A percentile compares a stretch with the other conserved stretches of the same genome.
These are phyloP conservation scores for Gossypium raimondii DNA, from an alignment of 345 rosid species.

Conservation along the genomic window DNA sequence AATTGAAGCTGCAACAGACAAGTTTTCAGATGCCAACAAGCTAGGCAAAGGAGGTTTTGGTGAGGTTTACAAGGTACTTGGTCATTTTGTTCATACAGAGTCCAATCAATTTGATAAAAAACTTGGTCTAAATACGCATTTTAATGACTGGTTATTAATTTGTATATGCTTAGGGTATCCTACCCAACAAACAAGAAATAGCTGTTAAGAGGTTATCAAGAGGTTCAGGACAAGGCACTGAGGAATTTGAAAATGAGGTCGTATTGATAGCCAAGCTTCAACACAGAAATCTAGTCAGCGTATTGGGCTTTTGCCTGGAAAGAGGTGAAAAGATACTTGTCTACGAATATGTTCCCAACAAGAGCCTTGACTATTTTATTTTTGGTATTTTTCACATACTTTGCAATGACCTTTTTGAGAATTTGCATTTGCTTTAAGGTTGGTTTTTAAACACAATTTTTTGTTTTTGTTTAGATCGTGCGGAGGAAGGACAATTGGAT, in stretches of 20 bases:
- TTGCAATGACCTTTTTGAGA: not conserved
- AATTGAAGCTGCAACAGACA: not conserved
- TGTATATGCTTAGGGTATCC: not conserved
- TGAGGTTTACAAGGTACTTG: not conserved
- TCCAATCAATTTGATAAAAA: no score
- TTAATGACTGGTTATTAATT: not conserved
- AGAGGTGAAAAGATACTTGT: not conserved
- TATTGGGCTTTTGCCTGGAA: slow-evolving; percentile 37
- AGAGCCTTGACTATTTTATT: not conserved
- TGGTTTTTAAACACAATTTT: not conserved
- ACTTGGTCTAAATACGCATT: no score
- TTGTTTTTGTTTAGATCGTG: slow-evolving; percentile 26
- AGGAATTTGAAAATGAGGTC: slow-evolving; percentile 16
- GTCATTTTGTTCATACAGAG: no score
- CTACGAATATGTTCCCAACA: not conserved
- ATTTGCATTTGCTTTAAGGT: not conserved
- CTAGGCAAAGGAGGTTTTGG: not conserved
- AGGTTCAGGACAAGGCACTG: not conserved
- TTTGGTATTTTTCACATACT: not conserved
- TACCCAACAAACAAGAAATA: not conserved
- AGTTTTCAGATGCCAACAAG: not conserved
- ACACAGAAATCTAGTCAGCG: slow-evolving; percentile 39
- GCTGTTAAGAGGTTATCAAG: slow-evolving; percentile 1
- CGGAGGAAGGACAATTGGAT: slow-evolving; percentile 11
- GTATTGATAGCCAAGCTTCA: slow-evolving; percentile 11